Percentiles rank a stretch among this genome's conserved stretches.
Conservation (phyloP, 202 grass and related monocot genomes). For the Eragrostis tef region DNA sequence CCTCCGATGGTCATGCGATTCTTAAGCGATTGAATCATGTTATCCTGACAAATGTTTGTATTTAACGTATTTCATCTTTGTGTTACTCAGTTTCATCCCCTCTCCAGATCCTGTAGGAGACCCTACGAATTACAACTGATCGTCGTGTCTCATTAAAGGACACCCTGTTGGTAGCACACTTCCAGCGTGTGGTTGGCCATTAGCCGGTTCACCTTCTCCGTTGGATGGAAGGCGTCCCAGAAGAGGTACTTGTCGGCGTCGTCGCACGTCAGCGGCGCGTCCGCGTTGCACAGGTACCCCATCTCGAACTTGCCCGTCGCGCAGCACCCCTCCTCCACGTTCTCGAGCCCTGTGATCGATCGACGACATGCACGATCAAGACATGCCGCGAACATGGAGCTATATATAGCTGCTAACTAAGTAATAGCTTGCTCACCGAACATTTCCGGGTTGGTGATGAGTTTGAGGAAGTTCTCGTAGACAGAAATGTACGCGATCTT, state of each 20-base stretch:
- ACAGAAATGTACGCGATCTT: slow-evolving; percentile 58
- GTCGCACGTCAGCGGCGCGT: slow-evolving; percentile 61
- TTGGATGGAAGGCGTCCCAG: slow-evolving; percentile 86
- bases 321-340: slow-evolving; percentile 76
- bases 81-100: background rate
- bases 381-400: too few relatives aligned
- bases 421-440: slow-evolving; percentile 47
- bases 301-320: slow-evolving; percentile 85
- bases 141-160: slow-evolving; percentile 39
- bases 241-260: slow-evolving; percentile 76
- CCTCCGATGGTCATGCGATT: too few relatives aligned
- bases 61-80: background rate
- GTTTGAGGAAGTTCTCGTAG: slow-evolving; percentile 56
- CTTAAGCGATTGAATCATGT: too few relatives aligned
- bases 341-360: slow-evolving; percentile 77
- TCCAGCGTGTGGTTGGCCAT: slow-evolving; percentile 62
- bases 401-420: background rate
- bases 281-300: slow-evolving; percentile 68
- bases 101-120: background rate
- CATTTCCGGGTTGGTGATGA: slow-evolving; percentile 49
- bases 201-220: slow-evolving; percentile 71
- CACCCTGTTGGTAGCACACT: slow-evolving; percentile 45
- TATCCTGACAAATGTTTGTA: background rate
- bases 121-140: background rate
- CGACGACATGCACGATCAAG: background rate